A percentile compares a stretch with the other conserved stretches of the same genome.
phyloP scores from a whole-genome alignment of 1,284 basidiomycete genomes.

The Ganoderma sp. region DNA sequence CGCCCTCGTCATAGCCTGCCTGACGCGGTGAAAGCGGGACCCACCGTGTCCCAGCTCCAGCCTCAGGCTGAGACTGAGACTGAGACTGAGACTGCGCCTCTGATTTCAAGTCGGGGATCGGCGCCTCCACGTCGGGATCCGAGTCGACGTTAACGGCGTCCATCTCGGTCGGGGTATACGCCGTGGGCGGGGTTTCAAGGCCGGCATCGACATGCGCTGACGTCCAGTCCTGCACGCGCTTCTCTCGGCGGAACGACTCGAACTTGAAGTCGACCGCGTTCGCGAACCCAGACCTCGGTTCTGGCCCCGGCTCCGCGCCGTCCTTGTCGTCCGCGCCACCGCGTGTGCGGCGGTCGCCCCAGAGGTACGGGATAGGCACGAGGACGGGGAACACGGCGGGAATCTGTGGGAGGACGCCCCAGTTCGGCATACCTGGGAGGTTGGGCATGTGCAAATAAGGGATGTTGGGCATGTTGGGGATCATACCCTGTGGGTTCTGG shows the following conservation, averaged over 20 bases:
- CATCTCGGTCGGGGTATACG: conserved; percentile 62
- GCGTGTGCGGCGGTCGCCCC: conserved; percentile 47
- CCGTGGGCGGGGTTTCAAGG: conserved; percentile 63
- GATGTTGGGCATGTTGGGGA: conserved; percentile 63
- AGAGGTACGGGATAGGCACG: conserved; percentile 73
- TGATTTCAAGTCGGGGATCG: conserved; percentile 2
- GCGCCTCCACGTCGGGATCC: conserved; percentile 25
- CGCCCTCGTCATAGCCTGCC: conserved; percentile 56
- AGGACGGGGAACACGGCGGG: conserved; percentile 82
- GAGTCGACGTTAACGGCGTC: conserved; percentile 30
- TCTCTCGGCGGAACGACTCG: conserved; percentile 68
- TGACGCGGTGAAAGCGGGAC: conserved; percentile 36
- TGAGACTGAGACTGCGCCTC: conserved; percentile 15
- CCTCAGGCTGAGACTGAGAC: conserved; percentile 11
- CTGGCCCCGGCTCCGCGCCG: conserved; percentile 46
- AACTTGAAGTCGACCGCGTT: conserved; percentile 65
- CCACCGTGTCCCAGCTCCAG: conserved; percentile 12
- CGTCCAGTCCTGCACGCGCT: conserved; percentile 62
- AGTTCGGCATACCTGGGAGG: conserved; percentile 59
- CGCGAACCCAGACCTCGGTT: conserved; percentile 49
- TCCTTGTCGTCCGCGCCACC: conserved; percentile 44
- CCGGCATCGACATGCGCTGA: conserved; percentile 51
- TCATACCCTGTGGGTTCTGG: conserved; percentile 60
- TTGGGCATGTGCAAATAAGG: conserved; percentile 51
- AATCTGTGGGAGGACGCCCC: conserved; percentile 72